phyloP scores from a whole-genome alignment of 2,329 filamentous ascomycete genomes.

The Mollisia scopiformis region DNA sequence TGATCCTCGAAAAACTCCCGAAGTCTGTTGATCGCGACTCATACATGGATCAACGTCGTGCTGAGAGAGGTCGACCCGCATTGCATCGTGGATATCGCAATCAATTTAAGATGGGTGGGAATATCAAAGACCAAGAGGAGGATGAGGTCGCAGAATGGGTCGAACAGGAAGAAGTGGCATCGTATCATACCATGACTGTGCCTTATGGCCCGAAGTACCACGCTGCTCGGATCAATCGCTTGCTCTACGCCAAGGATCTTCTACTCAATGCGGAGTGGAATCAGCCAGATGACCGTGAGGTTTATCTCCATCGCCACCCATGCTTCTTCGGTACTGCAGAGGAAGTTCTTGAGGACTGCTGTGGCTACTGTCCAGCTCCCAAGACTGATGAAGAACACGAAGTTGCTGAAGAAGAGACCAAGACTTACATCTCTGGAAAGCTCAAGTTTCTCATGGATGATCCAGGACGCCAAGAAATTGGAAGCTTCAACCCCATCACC shows the following conservation, averaged over 20 bases:
- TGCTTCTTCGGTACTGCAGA: conserved; percentile 80
- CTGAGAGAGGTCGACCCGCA: conserved; percentile 71
- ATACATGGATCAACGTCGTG: conserved; percentile 62
- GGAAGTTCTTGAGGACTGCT: conserved; percentile 81
- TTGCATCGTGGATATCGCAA: conserved; percentile 46
- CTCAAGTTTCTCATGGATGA: conserved; percentile 79
- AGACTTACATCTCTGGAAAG: conserved; percentile 75
- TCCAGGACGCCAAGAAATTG: conserved; percentile 75
- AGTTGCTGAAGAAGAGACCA: conserved; percentile 70
- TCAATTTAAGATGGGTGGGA: conserved; percentile 56
- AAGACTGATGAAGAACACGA: conserved; percentile 72
- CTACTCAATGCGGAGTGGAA: conserved; percentile 90
- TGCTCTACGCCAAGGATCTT: conserved; percentile 80
- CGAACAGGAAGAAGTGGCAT: conserved; percentile 73
- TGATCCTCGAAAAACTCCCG: conserved; percentile 80
- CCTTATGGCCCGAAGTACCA: conserved; percentile 66
- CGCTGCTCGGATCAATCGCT: conserved; percentile 76
- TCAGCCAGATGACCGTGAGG: conserved; percentile 70
- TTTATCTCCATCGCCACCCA: conserved; percentile 81
- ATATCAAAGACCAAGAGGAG: conserved; percentile 77
- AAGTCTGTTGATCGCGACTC: conserved; percentile 66
- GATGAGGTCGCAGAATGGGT: conserved; percentile 87
- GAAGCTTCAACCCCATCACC: conserved; percentile 78
- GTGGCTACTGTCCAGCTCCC: conserved; percentile 74
- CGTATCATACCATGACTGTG: conserved; percentile 78